Evolutionary conservation across 768 basidiomycete species (phyloP).

Genomic region (Boletus reticulatus): DNA sequence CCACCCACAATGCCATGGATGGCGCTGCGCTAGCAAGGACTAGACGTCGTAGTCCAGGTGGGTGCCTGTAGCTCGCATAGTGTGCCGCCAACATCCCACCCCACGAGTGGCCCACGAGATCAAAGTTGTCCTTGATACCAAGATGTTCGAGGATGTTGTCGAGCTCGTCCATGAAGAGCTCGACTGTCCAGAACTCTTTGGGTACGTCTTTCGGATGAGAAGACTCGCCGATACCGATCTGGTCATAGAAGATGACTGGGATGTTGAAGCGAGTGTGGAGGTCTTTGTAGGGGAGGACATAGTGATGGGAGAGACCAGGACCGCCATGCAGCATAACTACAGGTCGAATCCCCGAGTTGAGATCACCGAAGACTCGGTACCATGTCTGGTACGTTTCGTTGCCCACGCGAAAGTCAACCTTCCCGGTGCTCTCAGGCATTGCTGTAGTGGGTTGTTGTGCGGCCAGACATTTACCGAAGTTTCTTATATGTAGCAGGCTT

Average conservation of each 20-base stretch:
- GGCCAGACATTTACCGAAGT: not conserved
- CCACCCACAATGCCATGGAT: conserved; percentile 28
- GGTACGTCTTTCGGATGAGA: conserved; percentile 35
- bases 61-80: conserved; percentile 39
- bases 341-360: conserved; percentile 32
- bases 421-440: conserved; percentile 25
- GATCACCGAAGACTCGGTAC: conserved; percentile 44
- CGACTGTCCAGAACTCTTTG: conserved; percentile 41
- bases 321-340: conserved; percentile 49
- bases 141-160: conserved; percentile 45
- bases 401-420: conserved; percentile 18
- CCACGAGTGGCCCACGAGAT: conserved; percentile 57
- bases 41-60: conserved; percentile 36
- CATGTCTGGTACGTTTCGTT: conserved; percentile 38
- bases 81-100: conserved; percentile 51
- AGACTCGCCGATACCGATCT: conserved; percentile 46
- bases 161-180: conserved; percentile 55
- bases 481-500: not conserved
- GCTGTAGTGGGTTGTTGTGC: not conserved
- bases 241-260: conserved; percentile 51
- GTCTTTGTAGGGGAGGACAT: conserved; percentile 38
- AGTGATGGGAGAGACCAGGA: conserved; percentile 38
- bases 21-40: conserved; percentile 34
- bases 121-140: conserved; percentile 39
- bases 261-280: conserved; percentile 30